Base-by-base conservation (phyloP, 257 asterid species). In the Anisodus tanguticus region DNA sequence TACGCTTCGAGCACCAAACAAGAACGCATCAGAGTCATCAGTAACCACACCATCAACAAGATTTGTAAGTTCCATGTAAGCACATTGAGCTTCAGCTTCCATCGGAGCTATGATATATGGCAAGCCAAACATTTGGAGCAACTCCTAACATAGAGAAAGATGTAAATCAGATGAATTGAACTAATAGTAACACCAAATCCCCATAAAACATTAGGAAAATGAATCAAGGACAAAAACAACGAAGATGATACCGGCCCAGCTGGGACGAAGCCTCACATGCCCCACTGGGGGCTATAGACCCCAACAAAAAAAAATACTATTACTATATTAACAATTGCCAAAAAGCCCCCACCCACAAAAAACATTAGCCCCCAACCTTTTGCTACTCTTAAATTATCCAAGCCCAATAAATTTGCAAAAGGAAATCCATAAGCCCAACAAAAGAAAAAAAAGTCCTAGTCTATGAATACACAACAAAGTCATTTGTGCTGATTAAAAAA, bases 41-140 rank as follows among this genome's bases (percentile, higher is more conserved):
- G 99, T 96, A 83, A 96, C 98, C 85, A 94, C 98, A 68, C 98
- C 99, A 90, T 96, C 98, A 82, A 96, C 99, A 85, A 93, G 93
- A 87, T 94, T 87, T 31, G 89, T 88, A 83, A 92, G 92, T 89
- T 94, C 99, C 98, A 96, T 90, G 85, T 90, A 92, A 59, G 98
- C 98, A 87, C 98, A 96, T 72, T 94, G 98, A 84, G 99, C 98
- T 95, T 96, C 99, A 85, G 98, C 98, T 88, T 94, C 99, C 99
- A 96, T 94, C 60, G 99, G 99, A 53, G 98, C 98, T 79, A 96
- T 91, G 54, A 96, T 94, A 88, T 92, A 96, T 51, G 99, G 99
- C 85, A 96, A 88, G 83, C 98, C 99, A 91, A 96, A 96, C 91
- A 96, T 94, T 91, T 96, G 99, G 89, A 96, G 99, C 91, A 96